Evolutionary conservation across 352 stramenopile species (phyloP).

Genomic region (Phytophthora hybrid): DNA sequence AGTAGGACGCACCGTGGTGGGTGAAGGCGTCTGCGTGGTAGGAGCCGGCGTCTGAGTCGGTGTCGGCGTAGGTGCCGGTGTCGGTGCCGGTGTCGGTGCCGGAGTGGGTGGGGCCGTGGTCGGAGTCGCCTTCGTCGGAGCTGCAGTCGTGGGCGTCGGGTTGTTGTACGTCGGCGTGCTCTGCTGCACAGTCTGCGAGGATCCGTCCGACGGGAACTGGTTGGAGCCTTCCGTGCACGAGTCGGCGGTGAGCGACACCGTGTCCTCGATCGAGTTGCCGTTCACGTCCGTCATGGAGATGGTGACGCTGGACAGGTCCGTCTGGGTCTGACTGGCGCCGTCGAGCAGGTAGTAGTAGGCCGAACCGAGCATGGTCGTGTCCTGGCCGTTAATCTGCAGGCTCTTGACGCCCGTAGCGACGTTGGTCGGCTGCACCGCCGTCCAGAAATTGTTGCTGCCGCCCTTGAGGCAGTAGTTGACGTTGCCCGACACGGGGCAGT

Average conservation of each 20-base stretch:
- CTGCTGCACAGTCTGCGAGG: constrained; percentile 20
- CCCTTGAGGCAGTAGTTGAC: constrained; percentile 66
- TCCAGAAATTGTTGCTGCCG: constrained; percentile 61
- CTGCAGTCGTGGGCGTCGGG: constrained; percentile 7
- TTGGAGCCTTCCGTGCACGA: constrained; percentile 56
- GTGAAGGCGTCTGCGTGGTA: constrained; percentile 32
- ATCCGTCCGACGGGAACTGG: constrained; percentile 49
- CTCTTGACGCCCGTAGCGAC: constrained; percentile 44
- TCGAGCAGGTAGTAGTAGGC: constrained; percentile 76
- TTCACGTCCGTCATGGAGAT: constrained; percentile 66
- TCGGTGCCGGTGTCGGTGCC: constrained; percentile 11
- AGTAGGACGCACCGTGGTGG: constrained; percentile 43
- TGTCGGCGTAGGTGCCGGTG: no score
- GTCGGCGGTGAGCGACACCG: constrained; percentile 57
- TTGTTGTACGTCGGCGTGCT: constrained; percentile 17
- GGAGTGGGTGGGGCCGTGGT: constrained; percentile 29
- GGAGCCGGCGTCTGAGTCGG: constrained; percentile 25
- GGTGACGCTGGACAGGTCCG: constrained; percentile 43
- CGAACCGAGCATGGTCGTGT: constrained; percentile 67
- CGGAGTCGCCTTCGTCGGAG: constrained; percentile 20
- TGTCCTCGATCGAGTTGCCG: constrained; percentile 67
- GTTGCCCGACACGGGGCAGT: constrained; percentile 56
- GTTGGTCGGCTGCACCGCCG: constrained; percentile 58
- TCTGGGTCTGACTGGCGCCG: constrained; percentile 40
- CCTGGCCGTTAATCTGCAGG: constrained; percentile 62